These are phyloP conservation scores for Zea mays DNA, from an alignment of 176 grass and related monocot genomes.

Conservation along the genomic window DNA sequence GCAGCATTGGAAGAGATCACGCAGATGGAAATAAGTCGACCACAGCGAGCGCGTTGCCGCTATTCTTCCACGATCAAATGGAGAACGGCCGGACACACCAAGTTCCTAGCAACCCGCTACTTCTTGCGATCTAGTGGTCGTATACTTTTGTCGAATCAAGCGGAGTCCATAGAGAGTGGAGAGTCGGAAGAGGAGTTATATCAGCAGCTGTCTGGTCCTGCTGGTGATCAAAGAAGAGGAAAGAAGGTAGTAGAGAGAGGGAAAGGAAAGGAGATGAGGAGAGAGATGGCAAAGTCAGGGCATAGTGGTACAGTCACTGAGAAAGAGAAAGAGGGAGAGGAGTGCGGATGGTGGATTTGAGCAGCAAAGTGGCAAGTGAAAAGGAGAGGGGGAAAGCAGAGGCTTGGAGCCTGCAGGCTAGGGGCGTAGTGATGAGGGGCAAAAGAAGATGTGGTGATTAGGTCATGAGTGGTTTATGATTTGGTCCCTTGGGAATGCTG, in stretches of 20 bases:
- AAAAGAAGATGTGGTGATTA: conserved; percentile 73
- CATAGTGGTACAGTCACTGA: conserved; percentile 47
- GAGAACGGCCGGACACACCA: background rate
- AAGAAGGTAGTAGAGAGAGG: conserved; percentile 27
- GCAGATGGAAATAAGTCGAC: background rate
- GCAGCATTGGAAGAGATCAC: conserved; percentile 43
- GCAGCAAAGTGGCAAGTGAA: conserved; percentile 57
- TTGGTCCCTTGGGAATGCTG: conserved; percentile 65
- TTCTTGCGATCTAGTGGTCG: conserved; percentile 26
- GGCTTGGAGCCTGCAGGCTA: conserved; percentile 46
- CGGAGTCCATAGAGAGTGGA: conserved; percentile 22
- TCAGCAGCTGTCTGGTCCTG: background rate
- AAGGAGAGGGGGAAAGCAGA: conserved; percentile 40
- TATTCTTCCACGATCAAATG: conserved; percentile 22
- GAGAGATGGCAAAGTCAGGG: conserved; percentile 35
- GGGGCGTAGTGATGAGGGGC: conserved; percentile 49
- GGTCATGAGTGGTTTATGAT: conserved; percentile 98
- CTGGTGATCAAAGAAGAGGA: conserved; percentile 51
- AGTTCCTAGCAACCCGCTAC: background rate
- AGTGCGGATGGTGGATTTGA: conserved; percentile 39
- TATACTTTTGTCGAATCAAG: conserved; percentile 8
- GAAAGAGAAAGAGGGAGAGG: conserved; percentile 50
- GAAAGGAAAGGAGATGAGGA: conserved; percentile 24
- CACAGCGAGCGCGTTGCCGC: background rate
- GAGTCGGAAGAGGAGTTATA: conserved; percentile 11